Evolutionary conservation across 2,329 filamentous ascomycete species (phyloP).

Genomic region (Alternaria novae-zelandiae): DNA sequence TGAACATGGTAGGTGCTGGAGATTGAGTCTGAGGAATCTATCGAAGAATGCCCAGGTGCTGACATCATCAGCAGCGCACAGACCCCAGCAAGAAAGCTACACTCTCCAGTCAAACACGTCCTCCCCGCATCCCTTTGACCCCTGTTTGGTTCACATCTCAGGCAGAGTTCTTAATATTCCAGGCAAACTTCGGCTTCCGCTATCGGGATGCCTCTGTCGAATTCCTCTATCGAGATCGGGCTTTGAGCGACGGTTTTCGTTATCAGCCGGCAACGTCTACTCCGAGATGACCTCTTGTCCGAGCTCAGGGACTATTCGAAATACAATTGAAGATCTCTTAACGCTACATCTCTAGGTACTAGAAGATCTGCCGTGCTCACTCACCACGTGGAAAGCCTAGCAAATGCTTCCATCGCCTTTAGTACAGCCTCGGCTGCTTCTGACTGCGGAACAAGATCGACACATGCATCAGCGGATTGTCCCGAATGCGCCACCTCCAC

Average conservation of each 20-base stretch:
- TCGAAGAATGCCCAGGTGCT: neutral
- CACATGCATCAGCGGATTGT: conserved; percentile 1
- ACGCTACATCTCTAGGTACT: neutral
- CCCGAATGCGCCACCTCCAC: conserved; percentile 1
- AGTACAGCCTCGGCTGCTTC: conserved; percentile 11
- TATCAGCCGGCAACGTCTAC: neutral
- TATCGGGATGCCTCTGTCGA: neutral
- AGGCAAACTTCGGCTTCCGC: neutral
- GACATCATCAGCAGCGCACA: neutral
- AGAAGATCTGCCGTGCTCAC: neutral
- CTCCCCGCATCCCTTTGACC: neutral
- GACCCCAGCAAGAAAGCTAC: neutral
- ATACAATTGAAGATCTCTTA: neutral
- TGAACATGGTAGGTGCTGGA: neutral
- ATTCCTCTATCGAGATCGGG: neutral
- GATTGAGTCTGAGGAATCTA: neutral
- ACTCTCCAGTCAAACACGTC: neutral
- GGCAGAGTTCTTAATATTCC: neutral
- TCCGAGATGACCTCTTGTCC: neutral
- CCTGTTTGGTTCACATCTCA: neutral
- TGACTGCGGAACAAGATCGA: conserved; percentile 7
- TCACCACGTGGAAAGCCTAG: neutral
- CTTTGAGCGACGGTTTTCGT: neutral
- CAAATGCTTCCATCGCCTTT: conserved; percentile 10
- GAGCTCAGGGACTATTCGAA: neutral